phyloP scores from a whole-genome alignment of 2,329 filamentous ascomycete genomes.

The Botryotinia narcissicola region DNA sequence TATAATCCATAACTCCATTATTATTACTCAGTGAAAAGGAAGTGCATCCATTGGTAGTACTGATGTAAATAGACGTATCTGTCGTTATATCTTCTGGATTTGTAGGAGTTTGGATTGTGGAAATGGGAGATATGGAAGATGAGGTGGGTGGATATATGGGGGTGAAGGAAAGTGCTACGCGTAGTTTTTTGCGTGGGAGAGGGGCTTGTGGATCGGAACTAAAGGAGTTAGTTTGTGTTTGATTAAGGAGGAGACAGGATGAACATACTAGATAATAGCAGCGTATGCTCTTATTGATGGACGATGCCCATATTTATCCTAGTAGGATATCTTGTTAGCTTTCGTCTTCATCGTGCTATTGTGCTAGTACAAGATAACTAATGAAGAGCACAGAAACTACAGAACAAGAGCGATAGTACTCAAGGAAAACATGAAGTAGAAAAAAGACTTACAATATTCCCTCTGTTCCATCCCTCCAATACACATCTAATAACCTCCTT shows the following conservation, averaged over 20 bases:
- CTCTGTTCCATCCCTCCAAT: background rate
- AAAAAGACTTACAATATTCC: background rate
- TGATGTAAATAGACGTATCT: background rate
- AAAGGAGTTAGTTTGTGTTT: background rate
- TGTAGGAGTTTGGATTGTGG: background rate
- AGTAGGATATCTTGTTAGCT: background rate
- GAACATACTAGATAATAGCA: background rate
- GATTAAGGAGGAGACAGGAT: too few relatives aligned
- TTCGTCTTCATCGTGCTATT: background rate
- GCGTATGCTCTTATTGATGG: background rate
- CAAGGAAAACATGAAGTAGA: too few relatives aligned
- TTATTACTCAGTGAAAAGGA: background rate
- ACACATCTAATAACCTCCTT: background rate
- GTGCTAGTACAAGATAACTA: background rate
- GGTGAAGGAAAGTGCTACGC: slow-evolving; percentile 1
- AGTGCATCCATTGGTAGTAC: background rate
- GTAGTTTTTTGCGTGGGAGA: background rate
- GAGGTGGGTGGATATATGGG: background rate
- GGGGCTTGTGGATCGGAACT: background rate
- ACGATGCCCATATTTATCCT: background rate
- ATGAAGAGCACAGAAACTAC: accelerated
- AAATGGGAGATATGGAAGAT: background rate
- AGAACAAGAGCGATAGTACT: background rate
- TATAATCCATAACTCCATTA: background rate
- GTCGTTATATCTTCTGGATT: background rate